Percentiles rank a stretch among this genome's conserved stretches.
Evolutionary conservation across 768 basidiomycete species (phyloP).

Genomic region (Brasilioporus rufonigricans): DNA sequence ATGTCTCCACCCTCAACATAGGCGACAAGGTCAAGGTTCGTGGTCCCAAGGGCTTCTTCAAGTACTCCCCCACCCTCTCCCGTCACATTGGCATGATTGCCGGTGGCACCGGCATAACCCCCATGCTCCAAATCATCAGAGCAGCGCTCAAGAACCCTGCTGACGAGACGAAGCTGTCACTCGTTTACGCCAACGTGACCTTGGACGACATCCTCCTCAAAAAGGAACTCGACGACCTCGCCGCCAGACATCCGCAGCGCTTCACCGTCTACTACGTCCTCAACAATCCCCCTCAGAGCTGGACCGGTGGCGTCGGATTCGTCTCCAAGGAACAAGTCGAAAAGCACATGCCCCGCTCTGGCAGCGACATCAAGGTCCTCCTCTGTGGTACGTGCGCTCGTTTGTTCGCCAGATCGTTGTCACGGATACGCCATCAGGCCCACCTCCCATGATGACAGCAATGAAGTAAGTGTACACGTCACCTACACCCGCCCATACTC

Average conservation of each 20-base stretch:
- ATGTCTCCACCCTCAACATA: conserved; percentile 76
- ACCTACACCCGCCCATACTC: neutral
- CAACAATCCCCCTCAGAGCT: conserved; percentile 87
- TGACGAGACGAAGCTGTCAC: conserved; percentile 77
- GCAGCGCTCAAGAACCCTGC: conserved; percentile 87
- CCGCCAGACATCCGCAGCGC: conserved; percentile 53
- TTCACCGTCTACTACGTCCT: conserved; percentile 90
- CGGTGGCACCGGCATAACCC: conserved; percentile 97
- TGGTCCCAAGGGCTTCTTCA: conserved; percentile 96
- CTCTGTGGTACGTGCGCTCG: conserved; percentile 68
- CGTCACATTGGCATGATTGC: conserved; percentile 93
- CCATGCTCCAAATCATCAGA: conserved; percentile 98
- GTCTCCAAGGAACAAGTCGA: conserved; percentile 92
- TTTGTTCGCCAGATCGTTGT: conserved; percentile 5
- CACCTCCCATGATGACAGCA: conserved; percentile 74
- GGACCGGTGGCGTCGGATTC: conserved; percentile 91
- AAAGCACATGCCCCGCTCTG: conserved; percentile 65
- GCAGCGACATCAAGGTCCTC: conserved; percentile 74
- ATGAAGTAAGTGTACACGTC: conserved; percentile 61
- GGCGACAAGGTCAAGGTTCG: conserved; percentile 90
- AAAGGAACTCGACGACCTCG: conserved; percentile 81
- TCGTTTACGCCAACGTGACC: conserved; percentile 97
- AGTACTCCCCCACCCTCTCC: conserved; percentile 71
- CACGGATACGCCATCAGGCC: conserved; percentile 39
- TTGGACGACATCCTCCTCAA: conserved; percentile 89